Evolutionary conservation across 2,329 filamentous ascomycete species (phyloP), one percentile per base, ranked within the genome.

Genomic region (Penicillium sp.): DNA sequence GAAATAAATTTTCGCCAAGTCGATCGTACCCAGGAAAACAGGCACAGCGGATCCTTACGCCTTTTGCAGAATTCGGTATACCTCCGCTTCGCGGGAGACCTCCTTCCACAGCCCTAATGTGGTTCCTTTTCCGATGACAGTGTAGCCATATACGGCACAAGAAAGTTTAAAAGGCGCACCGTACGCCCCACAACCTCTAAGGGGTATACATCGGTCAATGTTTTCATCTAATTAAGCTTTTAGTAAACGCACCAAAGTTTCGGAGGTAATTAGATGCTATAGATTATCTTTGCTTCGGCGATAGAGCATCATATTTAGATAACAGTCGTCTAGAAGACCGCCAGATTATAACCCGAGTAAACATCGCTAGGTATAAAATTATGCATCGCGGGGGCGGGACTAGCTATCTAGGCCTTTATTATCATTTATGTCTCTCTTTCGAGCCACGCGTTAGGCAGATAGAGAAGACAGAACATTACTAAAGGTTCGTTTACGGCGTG

Each of bases 101-200:
- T 64, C 59, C 15, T 62, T 58, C 62, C 47, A 65, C 12, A 65
- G 56, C 7, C 26, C 33, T 15, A 51, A 56, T 4, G 37, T 76
- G 1, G 73, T 76, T 22, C 71, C 72, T 64, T 77, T 77, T 17
- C 71, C 73, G 40, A 76, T 35, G 10, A 71, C 54, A 6, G 65
- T 72, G 42, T 72, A 73, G 4, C 73, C 69, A 54, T 73, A 71
- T 51, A 30, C 15, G 7, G 42, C 37, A 58, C 62, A 73, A 13
- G 69, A 69, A 28, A 76, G 56, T 58, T 74, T 75, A 60, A 76
- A 75, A 5, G 67, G 68, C 6, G 68, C 69, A 7, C 73, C 71
- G 19, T 62, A 73, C 30, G 67, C 15, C 9, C 73, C 71, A 56
- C 67, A 71, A 9, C 10, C 12, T 12, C 71, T 64, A 17, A 72